Evolutionary conservation across 2,329 filamentous ascomycete species (phyloP).

Genomic region (Arthrobotrys musiformis): DNA sequence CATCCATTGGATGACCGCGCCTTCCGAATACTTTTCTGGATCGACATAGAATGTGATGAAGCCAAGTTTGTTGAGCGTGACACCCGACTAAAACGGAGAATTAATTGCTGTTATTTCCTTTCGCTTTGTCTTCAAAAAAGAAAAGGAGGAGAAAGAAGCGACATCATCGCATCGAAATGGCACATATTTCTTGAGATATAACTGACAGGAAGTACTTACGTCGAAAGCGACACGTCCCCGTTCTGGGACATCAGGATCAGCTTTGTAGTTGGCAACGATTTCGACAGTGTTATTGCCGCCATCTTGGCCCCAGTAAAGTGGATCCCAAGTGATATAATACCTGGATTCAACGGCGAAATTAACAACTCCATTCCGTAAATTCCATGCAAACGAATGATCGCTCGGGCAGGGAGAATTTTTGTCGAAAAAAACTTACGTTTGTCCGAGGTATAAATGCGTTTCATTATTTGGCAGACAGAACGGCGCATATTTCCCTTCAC

Average conservation of each 20-base stretch:
- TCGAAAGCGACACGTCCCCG: constrained; percentile 47
- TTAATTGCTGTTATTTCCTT: not conserved
- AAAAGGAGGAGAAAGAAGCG: too few species aligned
- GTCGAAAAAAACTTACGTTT: constrained; percentile 34
- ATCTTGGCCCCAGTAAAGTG: constrained; percentile 46
- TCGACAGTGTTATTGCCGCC: constrained; percentile 42
- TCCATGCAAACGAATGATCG: not conserved
- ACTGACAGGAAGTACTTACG: constrained; percentile 29
- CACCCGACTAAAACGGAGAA: constrained; percentile 38
- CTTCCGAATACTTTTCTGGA: constrained; percentile 34
- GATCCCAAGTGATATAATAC: constrained; percentile 54
- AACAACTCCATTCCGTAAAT: not conserved
- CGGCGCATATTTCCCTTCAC: constrained; percentile 41
- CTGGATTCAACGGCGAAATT: constrained; percentile 5
- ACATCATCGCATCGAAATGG: not conserved
- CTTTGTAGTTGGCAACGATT: constrained; percentile 39
- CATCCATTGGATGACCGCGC: constrained; percentile 44
- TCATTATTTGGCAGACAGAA: constrained; percentile 46
- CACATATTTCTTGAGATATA: not conserved
- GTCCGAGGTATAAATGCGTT: constrained; percentile 30
- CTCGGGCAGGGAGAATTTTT: not conserved
- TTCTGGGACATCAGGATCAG: constrained; percentile 14
- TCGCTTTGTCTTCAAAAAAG: not conserved
- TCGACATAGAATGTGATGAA: constrained; percentile 55
- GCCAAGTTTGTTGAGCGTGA: constrained; percentile 31